phyloP scores from a whole-genome alignment of 2,329 filamentous ascomycete species.

The Seiridium unicorne region DNA sequence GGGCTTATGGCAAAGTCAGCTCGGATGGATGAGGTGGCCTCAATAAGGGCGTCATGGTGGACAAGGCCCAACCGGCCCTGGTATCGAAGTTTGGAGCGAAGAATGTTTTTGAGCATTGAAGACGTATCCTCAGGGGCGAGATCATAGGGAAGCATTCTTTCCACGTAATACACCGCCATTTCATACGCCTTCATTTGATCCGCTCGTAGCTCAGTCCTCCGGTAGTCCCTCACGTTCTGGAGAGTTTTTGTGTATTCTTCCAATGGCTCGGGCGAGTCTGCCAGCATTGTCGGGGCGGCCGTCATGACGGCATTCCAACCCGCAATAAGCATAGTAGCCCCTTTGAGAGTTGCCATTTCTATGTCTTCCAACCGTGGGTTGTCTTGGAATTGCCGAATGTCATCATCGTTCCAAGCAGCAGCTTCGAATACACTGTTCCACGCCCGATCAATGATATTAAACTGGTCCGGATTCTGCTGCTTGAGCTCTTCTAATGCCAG shows the following conservation, averaged over 20 bases:
- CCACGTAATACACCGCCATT: background rate
- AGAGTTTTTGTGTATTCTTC: background rate
- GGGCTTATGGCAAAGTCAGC: slow-evolving; percentile 21
- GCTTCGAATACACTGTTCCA: background rate
- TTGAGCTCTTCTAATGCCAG: background rate
- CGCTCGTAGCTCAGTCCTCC: background rate
- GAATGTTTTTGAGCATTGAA: background rate
- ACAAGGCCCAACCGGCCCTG: slow-evolving; percentile 11
- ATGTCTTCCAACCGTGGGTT: background rate
- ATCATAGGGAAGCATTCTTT: background rate
- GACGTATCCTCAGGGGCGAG: background rate
- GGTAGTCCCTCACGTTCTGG: background rate
- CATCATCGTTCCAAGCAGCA: background rate
- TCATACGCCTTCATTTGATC: background rate
- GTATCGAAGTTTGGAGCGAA: slow-evolving; percentile 2
- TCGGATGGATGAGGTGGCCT: slow-evolving; percentile 20
- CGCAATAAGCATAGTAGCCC: background rate
- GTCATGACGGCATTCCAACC: background rate
- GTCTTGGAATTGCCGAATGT: background rate
- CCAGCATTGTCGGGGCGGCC: background rate
- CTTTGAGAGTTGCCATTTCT: background rate
- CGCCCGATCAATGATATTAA: background rate
- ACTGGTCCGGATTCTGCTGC: background rate
- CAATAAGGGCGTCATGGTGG: slow-evolving; percentile 18
- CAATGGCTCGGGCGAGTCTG: background rate